Evolutionary conservation across 2,329 filamentous ascomycete genomes (phyloP), one percentile per base, ranked within the genome.

Genomic region (Aureobasidium melanogenum): DNA sequence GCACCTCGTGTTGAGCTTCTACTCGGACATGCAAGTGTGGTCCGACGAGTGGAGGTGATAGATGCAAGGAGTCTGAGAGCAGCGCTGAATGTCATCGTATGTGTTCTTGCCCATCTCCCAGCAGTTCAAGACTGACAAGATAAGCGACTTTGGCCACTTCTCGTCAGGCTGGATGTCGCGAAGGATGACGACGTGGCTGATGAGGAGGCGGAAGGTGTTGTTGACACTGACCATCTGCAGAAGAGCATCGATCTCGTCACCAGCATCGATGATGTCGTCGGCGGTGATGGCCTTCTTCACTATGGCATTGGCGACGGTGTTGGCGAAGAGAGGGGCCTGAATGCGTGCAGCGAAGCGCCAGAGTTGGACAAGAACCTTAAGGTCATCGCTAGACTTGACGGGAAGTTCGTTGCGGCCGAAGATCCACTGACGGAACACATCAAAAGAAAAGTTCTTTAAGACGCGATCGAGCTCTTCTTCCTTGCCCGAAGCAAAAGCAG

Each of bases 281-380:
- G 32, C 22, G 26, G 17, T 30, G 34, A 32, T 26, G 17, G 8
- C 1, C 44, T 50, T 59, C 19, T 9, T 24, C 2, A 59, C 8
- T 8, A 59, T 48, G 22, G 10, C 44, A 30, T 50, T 5, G 2
- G 43, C 44, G 15, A 59, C 24, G 8, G 26, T 28, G 43, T 59
- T 59, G 32, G 56, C 34, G n/a, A 59, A 59, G 12, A 50, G 3
- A 12, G 56, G 56, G 10, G 56, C 56, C 44, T 59, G 56, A 2
- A 59, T 41, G 12, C 34, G 56, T 41, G 56, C 56, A 32, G 14
- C 56, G 14, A 59, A 59, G 32, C 56, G 43, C 56, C 56, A 59
- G 34, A 59, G 56, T 17, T 32, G 30, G 9, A 59, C 34, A 5
- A 59, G 56, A 15, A 34, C 41, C 56, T 48, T 48, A 10, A 59